phyloP scores from a whole-genome alignment of 2,329 filamentous ascomycete species.

The Pestalotiopsis sp. region DNA sequence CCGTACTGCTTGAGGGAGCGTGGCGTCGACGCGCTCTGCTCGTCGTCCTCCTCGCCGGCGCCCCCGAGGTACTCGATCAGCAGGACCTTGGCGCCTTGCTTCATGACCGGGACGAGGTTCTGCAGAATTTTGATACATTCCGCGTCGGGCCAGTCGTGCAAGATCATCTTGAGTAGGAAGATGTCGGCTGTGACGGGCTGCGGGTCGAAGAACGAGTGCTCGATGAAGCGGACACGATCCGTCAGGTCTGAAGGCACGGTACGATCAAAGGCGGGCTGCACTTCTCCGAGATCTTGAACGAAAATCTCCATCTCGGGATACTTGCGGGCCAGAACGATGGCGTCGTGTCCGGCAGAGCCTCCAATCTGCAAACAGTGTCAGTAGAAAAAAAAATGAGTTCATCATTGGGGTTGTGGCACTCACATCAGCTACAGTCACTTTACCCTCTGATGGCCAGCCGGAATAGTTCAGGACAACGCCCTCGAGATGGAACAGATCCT shows the following conservation, averaged over 20 bases:
- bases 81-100: slow-evolving; percentile 42
- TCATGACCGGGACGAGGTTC: slow-evolving; percentile 44
- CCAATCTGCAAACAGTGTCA: slow-evolving; percentile 33
- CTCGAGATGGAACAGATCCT: slow-evolving; percentile 41
- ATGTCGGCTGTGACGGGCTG: slow-evolving; percentile 45
- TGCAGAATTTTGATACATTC: slow-evolving; percentile 42
- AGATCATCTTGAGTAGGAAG: slow-evolving; percentile 55
- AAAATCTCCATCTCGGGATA: slow-evolving; percentile 43
- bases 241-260: slow-evolving; percentile 34
- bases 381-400: not conserved
- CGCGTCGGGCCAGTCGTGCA: slow-evolving; percentile 58
- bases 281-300: slow-evolving; percentile 47
- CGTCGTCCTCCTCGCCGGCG: slow-evolving; percentile 25
- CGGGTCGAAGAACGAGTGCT: slow-evolving; percentile 41
- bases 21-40: slow-evolving; percentile 29
- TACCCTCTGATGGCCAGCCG: slow-evolving; percentile 39
- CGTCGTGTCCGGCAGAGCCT: slow-evolving; percentile 44
- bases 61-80: slow-evolving; percentile 42
- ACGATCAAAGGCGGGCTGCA: slow-evolving; percentile 35
- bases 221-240: slow-evolving; percentile 36
- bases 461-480: slow-evolving; percentile 33
- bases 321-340: slow-evolving; percentile 41
- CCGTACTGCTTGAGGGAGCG: slow-evolving; percentile 40
- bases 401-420: slow-evolving; percentile 21
- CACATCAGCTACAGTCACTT: slow-evolving; percentile 42